A percentile compares a stretch with the other conserved stretches of the same genome.
phyloP scores from a whole-genome alignment of 495 filamentous ascomycete species.

The Gamarada debralockiae region DNA sequence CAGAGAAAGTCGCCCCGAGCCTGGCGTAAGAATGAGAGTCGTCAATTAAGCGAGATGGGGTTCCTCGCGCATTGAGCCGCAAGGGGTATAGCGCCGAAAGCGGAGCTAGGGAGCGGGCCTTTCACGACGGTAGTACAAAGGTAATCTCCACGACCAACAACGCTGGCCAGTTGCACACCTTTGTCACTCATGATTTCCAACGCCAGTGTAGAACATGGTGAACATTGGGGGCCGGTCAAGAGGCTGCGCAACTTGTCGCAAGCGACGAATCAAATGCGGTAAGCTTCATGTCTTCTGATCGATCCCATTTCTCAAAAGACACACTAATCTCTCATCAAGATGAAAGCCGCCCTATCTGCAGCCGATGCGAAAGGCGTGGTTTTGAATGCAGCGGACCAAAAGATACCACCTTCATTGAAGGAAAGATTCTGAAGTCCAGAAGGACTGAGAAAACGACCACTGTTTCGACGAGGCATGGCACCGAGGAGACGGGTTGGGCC shows the following conservation, averaged over 20 bases:
- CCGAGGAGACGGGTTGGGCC: neutral
- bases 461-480: neutral
- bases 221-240: slow-evolving; percentile 4
- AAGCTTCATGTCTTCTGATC: neutral
- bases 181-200: neutral
- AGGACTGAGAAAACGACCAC: neutral
- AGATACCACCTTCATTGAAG: slow-evolving; percentile 1
- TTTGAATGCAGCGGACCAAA: slow-evolving; percentile 4
- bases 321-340: neutral
- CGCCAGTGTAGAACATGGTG: neutral
- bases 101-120: too few relatives aligned
- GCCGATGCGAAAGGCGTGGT: slow-evolving; percentile 2
- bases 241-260: slow-evolving; percentile 8
- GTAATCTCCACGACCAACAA: neutral
- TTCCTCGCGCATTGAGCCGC: slow-evolving; percentile 5
- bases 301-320: neutral
- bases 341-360: slow-evolving; percentile 4
- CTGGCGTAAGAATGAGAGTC: too few relatives aligned
- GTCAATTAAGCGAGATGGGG: too few relatives aligned
- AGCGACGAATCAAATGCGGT: slow-evolving; percentile 8
- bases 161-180: neutral
- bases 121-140: neutral
- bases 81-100: neutral
- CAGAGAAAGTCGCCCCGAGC: too few relatives aligned
- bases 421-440: neutral